Evolutionary conservation across 768 basidiomycete genomes (phyloP), one percentile per base, ranked within the genome.

Genomic region (Omphalotus guepiniiformis): DNA sequence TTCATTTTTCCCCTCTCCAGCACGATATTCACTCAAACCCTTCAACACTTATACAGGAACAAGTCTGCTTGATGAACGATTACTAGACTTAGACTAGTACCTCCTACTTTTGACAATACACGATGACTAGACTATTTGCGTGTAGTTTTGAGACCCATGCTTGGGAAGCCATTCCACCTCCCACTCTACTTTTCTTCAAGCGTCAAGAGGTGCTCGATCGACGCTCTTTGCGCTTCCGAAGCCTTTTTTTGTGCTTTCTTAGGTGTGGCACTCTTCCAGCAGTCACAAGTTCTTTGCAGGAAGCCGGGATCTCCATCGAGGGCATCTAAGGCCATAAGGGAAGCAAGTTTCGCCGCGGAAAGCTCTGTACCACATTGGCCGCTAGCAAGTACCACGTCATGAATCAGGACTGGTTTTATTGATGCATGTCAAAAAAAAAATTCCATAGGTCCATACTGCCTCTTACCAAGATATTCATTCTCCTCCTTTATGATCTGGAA

Each of bases 231-330:
- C 9, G 30, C n/a, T 32, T n/a, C 30, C 30, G 30, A n/a, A 9
- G 9, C 30, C 30, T 32, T 53, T 26, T 46, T 51, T 25, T 59
- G 53, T 22, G 34, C 30, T 32, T 47, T 22, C 30, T 53, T 42
- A 51, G 60, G n/a, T n/a, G n/a, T n/a, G n/a, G n/a, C n/a, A n/a
- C 54, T 57, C 57, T 66, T 64, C 11, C 80, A 71, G 63, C 88
- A 92, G 63, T 87, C 79, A 58, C 88, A 92, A 16, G 71, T 77
- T 39, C 75, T 73, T 4, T 72, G 64, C 58, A 91, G 63, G 47
- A 90, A 81, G 11, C 70, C 72, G 4, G 80, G 63, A 56, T 88
- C 80, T 22, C 75, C 77, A 48, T 85, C 78, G 27, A 92, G 62
- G 15, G 79, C 80, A 58, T 87, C 82, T 50, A 92, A 60, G 9